These are phyloP conservation scores for Sporothrix variecibatus DNA, from an alignment of 2,329 filamentous ascomycete species.

Conservation along the genomic window DNA sequence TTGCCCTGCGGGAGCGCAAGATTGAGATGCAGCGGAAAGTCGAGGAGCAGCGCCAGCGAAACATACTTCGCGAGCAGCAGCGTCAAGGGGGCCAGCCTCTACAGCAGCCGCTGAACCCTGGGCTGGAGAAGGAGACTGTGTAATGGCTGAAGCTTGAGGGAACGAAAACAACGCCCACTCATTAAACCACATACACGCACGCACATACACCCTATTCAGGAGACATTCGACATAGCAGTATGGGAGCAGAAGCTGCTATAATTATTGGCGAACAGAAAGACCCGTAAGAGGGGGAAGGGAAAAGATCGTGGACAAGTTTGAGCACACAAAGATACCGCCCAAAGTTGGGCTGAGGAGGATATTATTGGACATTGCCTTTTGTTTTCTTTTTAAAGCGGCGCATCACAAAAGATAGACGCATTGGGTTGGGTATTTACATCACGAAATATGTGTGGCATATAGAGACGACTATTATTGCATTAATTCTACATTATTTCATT, in stretches of 20 bases:
- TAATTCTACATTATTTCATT: background rate
- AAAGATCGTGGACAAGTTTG: background rate
- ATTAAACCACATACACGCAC: background rate
- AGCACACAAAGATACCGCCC: background rate
- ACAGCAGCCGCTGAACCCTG: background rate
- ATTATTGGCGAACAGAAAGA: background rate
- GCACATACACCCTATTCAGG: background rate
- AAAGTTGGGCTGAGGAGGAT: background rate
- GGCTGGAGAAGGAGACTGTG: constrained; percentile 19
- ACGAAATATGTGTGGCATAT: background rate
- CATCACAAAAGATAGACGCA: background rate
- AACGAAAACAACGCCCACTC: background rate
- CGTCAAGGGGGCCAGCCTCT: background rate
- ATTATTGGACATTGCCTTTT: background rate
- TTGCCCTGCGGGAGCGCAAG: constrained; percentile 56
- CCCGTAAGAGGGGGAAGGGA: background rate
- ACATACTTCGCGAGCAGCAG: background rate
- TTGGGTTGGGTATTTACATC: background rate
- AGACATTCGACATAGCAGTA: background rate
- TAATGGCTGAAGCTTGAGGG: background rate
- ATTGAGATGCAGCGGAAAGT: constrained; percentile 47
- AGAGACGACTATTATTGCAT: constrained; percentile 1
- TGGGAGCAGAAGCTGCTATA: background rate
- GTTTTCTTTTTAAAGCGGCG: background rate
- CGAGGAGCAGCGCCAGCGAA: constrained; percentile 39